These are phyloP conservation scores for Caryopteris hybrid DNA, from an alignment of 305 asterid species.

Conservation along the genomic window DNA sequence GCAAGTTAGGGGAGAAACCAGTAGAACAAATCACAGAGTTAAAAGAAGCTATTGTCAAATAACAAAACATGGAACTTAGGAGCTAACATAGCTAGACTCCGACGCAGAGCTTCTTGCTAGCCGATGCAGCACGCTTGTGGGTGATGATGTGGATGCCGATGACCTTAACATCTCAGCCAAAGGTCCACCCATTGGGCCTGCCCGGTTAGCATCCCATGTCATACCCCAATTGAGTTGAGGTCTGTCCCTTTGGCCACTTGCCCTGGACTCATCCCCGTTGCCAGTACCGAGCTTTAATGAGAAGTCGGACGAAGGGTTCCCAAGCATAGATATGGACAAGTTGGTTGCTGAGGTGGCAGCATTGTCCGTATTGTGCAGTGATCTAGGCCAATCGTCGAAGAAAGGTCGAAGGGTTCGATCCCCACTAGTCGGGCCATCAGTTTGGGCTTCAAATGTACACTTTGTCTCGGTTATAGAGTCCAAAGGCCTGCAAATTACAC, in stretches of 20 bases:
- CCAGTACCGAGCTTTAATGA: slow-evolving; percentile 63
- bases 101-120: slow-evolving; percentile 35
- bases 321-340: slow-evolving; percentile 50
- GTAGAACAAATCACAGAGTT: background rate
- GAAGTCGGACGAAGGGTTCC: slow-evolving; percentile 49
- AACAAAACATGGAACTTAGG: slow-evolving; percentile 10
- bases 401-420: slow-evolving; percentile 57
- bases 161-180: slow-evolving; percentile 74
- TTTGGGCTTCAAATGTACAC: slow-evolving; percentile 24
- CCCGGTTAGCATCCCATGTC: slow-evolving; percentile 43
- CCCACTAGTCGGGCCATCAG: slow-evolving; percentile 20
- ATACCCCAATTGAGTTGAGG: slow-evolving; percentile 34
- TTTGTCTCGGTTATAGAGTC: slow-evolving; percentile 25
- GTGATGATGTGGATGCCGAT: slow-evolving; percentile 48
- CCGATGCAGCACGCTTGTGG: slow-evolving; percentile 61
- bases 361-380: slow-evolving; percentile 36
- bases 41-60: background rate
- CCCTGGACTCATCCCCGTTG: slow-evolving; percentile 15
- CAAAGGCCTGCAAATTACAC: slow-evolving; percentile 32
- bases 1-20: background rate
- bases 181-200: slow-evolving; percentile 68
- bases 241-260: slow-evolving; percentile 19
- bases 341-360: slow-evolving; percentile 32
- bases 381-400: slow-evolving; percentile 72
- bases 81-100: slow-evolving; percentile 46